Percentiles rank a stretch among this genome's conserved stretches.
Evolutionary conservation across 164 flowering plant species (phyloP).

Genomic region (Magnolia sinica): DNA sequence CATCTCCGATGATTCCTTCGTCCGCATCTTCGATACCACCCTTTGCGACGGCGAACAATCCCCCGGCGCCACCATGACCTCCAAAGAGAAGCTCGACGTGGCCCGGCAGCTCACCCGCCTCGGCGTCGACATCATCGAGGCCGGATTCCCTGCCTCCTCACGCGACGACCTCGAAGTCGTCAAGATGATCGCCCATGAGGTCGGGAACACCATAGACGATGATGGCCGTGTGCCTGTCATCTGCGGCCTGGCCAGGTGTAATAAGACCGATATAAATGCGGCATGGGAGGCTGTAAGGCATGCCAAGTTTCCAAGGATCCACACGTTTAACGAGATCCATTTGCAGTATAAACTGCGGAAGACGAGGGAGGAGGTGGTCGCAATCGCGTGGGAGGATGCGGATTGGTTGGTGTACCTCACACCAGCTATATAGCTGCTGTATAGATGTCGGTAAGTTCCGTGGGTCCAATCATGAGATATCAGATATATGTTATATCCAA

Average conservation of each 20-base stretch:
- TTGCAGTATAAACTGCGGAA: constrained; percentile 80
- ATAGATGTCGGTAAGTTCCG: too few species aligned
- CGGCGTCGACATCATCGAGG: constrained; percentile 93
- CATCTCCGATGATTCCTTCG: constrained; percentile 74
- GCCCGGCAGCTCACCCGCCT: constrained; percentile 85
- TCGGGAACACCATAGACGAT: constrained; percentile 57
- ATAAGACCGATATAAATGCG: constrained; percentile 63
- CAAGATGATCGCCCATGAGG: constrained; percentile 60
- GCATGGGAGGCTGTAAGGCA: constrained; percentile 91
- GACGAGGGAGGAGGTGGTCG: constrained; percentile 70
- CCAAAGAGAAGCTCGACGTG: constrained; percentile 85
- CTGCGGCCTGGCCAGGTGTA: constrained; percentile 88
- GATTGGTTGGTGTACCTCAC: too few species aligned
- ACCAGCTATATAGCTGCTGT: too few species aligned
- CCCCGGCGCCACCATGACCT: constrained; percentile 94
- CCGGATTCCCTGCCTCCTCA: constrained; percentile 93
- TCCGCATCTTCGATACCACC: constrained; percentile 94
- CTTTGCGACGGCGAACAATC: constrained; percentile 98
- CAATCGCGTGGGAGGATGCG: constrained; percentile 68
- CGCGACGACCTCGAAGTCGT: constrained; percentile 82
- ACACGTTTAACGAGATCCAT: constrained; percentile 86
- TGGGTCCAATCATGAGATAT: too few species aligned
- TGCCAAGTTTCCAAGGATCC: constrained; percentile 81
- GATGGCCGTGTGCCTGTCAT: constrained; percentile 84
- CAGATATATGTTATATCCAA: too few species aligned